phyloP scores from a whole-genome alignment of 139 green algal species.

The Marvania coccoides region DNA sequence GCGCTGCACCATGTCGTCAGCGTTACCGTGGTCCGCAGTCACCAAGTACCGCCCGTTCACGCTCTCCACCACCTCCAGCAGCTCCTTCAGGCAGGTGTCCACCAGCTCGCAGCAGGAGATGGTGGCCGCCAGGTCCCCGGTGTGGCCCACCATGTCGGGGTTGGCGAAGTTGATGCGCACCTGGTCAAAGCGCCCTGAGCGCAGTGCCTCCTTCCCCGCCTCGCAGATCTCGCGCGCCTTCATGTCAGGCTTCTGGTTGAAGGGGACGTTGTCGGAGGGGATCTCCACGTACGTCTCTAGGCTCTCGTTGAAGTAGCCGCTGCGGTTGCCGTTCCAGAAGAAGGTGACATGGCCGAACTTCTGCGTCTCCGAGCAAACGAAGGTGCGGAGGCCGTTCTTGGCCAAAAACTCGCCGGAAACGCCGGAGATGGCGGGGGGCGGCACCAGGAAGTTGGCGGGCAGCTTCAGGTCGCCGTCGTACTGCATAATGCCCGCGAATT shows the following conservation, averaged over 20 bases:
- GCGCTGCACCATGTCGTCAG: constrained; percentile 92
- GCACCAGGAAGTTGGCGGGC: constrained; percentile 84
- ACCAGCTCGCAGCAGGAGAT: constrained; percentile 49
- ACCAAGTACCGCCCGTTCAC: constrained; percentile 68
- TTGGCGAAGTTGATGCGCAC: constrained; percentile 79
- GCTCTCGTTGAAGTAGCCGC: constrained; percentile 82
- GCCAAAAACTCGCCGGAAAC: constrained; percentile 68
- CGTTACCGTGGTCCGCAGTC: constrained; percentile 91
- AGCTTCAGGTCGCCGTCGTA: constrained; percentile 97
- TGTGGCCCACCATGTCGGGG: constrained; percentile 87
- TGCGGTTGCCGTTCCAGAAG: constrained; percentile 98
- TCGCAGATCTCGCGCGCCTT: constrained; percentile 90
- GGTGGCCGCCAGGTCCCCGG: constrained; percentile 65
- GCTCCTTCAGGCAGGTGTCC: constrained; percentile 73
- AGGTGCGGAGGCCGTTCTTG: constrained; percentile 76
- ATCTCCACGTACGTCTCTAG: constrained; percentile 93
- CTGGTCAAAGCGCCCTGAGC: constrained; percentile 56
- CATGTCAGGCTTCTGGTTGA: constrained; percentile 92
- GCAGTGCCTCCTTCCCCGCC: constrained; percentile 78
- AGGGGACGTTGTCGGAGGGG: constrained; percentile 81
- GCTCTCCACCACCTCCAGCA: constrained; percentile 48
- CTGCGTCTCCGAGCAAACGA: constrained; percentile 92
- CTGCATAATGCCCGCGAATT: constrained; percentile 93
- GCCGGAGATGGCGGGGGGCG: constrained; percentile 58
- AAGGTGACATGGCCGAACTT: constrained; percentile 89